Evolutionary conservation across 257 asterid species (phyloP).

Genomic region (Thymus mandschuricus): DNA sequence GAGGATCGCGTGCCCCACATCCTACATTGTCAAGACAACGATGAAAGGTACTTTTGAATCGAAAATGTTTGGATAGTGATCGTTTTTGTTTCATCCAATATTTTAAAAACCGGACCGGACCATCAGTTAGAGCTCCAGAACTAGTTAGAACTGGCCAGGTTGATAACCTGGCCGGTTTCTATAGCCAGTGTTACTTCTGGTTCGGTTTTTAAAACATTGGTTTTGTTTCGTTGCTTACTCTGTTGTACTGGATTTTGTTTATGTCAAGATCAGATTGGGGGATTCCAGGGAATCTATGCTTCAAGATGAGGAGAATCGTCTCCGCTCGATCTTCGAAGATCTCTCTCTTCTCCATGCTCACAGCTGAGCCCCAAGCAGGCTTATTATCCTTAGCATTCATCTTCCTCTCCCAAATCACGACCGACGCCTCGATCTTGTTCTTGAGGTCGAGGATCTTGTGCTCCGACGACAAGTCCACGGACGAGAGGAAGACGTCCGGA

Average conservation of each 20-base stretch:
- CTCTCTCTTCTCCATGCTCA: conserved; percentile 86
- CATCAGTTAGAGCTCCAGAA: too few relatives aligned
- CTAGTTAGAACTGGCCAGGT: too few relatives aligned
- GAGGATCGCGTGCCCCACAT: conserved; percentile 61
- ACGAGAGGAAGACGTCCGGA: conserved; percentile 64
- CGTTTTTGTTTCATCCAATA: too few relatives aligned
- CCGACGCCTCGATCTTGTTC: conserved; percentile 84
- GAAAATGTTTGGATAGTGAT: too few relatives aligned
- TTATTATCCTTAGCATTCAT: conserved; percentile 78
- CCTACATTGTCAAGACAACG: conserved; percentile 38
- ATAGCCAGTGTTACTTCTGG: too few relatives aligned
- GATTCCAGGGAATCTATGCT: conserved; percentile 82
- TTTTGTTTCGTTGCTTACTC: conserved; percentile 42
- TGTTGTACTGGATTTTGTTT: conserved; percentile 76
- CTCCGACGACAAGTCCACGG: conserved; percentile 71
- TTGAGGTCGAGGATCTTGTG: conserved; percentile 87
- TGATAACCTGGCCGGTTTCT: too few relatives aligned
- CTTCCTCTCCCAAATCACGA: conserved; percentile 84
- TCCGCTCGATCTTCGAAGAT: conserved; percentile 85
- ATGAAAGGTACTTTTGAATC: neutral
- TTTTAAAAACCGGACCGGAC: too few relatives aligned
- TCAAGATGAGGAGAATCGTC: conserved; percentile 59
- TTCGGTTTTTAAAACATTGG: too few relatives aligned
- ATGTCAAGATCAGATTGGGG: conserved; percentile 87
- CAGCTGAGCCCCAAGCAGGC: conserved; percentile 78